Conservation (phyloP, 371 early-diverging fungal genomes). For the Mucor indicus region DNA sequence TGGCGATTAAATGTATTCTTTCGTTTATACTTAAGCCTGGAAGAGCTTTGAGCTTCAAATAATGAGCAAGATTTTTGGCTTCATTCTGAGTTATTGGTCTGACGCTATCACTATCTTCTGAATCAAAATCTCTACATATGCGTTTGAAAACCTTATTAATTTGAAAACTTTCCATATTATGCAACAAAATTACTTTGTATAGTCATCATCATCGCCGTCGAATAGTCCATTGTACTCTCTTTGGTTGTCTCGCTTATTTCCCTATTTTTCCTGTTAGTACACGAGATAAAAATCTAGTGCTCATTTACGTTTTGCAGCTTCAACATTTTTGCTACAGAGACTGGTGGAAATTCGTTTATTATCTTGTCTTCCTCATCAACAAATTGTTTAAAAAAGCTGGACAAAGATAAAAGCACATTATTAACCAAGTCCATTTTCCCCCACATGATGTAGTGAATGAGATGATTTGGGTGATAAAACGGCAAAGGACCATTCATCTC, state of each 20-base stretch:
- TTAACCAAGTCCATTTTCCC: conserved; percentile 73
- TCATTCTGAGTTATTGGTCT: conserved; percentile 34
- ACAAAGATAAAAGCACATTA: conserved; percentile 50
- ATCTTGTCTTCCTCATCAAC: conserved; percentile 43
- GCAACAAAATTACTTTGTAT: too few species aligned
- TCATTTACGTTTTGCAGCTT: conserved; percentile 49
- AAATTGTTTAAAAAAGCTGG: conserved; percentile 45
- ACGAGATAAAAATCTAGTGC: not conserved
- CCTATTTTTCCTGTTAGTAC: conserved; percentile 1
- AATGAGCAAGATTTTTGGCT: conserved; percentile 28
- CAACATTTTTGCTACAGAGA: conserved; percentile 50
- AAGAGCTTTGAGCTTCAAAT: conserved; percentile 41
- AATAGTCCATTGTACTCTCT: conserved; percentile 31
- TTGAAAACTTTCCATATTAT: too few species aligned
- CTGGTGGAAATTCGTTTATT: conserved; percentile 44
- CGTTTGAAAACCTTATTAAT: not conserved
- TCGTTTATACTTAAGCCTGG: conserved; percentile 43
- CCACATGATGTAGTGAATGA: conserved; percentile 77
- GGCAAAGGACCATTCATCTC: conserved; percentile 63
- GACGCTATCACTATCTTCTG: conserved; percentile 21
- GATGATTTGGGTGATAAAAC: conserved; percentile 75
- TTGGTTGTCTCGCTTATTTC: not conserved
- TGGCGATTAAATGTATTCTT: conserved; percentile 51
- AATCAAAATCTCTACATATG: not conserved
- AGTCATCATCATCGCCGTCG: conserved; percentile 27